Base-by-base conservation (phyloP, 495 filamentous ascomycete species). In the Cairneyella variabilis region DNA sequence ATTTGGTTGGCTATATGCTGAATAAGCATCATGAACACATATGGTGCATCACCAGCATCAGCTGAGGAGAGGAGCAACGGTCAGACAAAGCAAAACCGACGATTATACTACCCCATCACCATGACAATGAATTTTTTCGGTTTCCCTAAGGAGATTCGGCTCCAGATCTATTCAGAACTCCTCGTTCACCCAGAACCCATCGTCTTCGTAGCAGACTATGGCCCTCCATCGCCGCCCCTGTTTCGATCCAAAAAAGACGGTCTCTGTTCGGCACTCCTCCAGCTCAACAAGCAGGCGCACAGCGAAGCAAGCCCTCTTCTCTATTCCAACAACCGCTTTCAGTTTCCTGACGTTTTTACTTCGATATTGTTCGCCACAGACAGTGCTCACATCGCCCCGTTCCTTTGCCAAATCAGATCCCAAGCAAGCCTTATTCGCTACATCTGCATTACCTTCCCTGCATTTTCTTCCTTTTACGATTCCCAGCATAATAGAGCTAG, bases 281-380 rank as follows among this genome's bases (percentile, higher is more conserved):
- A 48, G 4, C 52, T 56, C 43, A 69, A 62, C 48, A 59, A 58
- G 37, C 57, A 58, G 40, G 63, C 71, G 43, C 54, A 73, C 56
- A 52, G 54, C 43, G 71, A 75, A 57, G 65, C 69, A 16, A 59
- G 56, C 28, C 62, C 68, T 25, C 38, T 68, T 16, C 65, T 71
- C 40, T 68, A 71, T 61, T 51, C 58, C 28, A 53, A 48, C 39
- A 71, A 71, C 58, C 57, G 60, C 39, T 69, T 71, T 58, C 53
- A 38, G 48, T 61, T 61, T 34, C 53, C 53, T 37, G 56, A 62
- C n/a, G 34, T 45, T 22, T 62, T 18, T n/a, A 59, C 26, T 49
- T 54, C 44, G 43, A n/a, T n/a, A n/a, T n/a, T n/a, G n/a, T n/a
- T n/a, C n/a, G n/a, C n/a, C n/a, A 36, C 53, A 17, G 37, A 49